Evolutionary conservation across 495 filamentous ascomycete species (phyloP).

Genomic region (Trichoderma reesei): DNA sequence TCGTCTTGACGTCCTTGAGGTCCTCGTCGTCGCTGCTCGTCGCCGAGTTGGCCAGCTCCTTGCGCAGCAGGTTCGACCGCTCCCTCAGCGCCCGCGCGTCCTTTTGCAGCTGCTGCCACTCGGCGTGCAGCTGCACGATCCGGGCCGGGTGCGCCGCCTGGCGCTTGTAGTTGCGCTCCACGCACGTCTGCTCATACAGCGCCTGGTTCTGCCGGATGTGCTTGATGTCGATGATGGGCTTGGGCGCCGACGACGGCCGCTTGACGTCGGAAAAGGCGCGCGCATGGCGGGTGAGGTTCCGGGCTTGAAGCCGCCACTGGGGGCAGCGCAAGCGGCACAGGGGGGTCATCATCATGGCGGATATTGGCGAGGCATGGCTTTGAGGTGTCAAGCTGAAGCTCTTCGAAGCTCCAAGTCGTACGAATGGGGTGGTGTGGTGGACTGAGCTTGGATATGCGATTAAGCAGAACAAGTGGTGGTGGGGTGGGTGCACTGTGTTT

Average conservation of each 20-base stretch:
- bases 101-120: slow-evolving; percentile 49
- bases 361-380: not conserved
- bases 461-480: not conserved
- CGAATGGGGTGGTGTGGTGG: slow-evolving; percentile 6
- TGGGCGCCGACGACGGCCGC: slow-evolving; percentile 64
- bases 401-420: not conserved
- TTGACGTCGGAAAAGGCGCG: slow-evolving; percentile 1
- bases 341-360: not conserved
- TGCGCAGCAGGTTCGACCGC: slow-evolving; percentile 44
- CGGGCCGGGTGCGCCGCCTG: slow-evolving; percentile 54
- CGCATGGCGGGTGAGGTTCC: not conserved
- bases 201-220: slow-evolving; percentile 76
- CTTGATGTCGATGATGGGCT: slow-evolving; percentile 69
- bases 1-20: slow-evolving; percentile 13
- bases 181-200: slow-evolving; percentile 71
- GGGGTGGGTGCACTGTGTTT: not conserved
- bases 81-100: slow-evolving; percentile 47
- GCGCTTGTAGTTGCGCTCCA: slow-evolving; percentile 70
- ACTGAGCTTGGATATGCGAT: not conserved
- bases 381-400: slow-evolving; percentile 6
- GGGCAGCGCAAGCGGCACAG: slow-evolving; percentile 2
- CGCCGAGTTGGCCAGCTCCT: slow-evolving; percentile 37
- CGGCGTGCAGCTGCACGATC: slow-evolving; percentile 60
- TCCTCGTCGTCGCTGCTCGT: slow-evolving; percentile 27
- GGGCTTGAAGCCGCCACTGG: not conserved